phyloP scores from a whole-genome alignment of 2,329 filamentous ascomycete species.

The Penicillium frequentans region DNA sequence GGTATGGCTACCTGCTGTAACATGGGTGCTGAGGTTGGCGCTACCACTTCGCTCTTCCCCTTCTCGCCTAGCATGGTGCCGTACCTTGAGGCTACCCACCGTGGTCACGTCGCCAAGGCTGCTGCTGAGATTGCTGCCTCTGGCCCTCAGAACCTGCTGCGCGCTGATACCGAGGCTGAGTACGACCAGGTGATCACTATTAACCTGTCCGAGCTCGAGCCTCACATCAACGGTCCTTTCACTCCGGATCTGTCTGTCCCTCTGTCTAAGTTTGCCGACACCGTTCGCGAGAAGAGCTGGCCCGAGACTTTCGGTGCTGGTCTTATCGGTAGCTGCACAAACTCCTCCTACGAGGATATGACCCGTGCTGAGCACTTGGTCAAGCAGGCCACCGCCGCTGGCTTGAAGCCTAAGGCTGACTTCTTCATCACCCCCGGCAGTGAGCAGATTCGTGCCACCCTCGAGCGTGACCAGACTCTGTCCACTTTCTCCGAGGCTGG shows the following conservation, averaged over 20 bases:
- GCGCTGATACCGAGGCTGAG: constrained; percentile 83
- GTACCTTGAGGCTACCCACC: constrained; percentile 90
- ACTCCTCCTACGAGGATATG: constrained; percentile 89
- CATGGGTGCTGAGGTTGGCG: constrained; percentile 65
- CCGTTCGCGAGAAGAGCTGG: constrained; percentile 93
- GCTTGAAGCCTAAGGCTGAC: constrained; percentile 86
- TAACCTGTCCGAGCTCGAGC: constrained; percentile 91
- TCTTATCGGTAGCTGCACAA: constrained; percentile 97
- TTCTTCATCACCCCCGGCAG: constrained; percentile 97
- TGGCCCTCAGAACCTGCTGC: constrained; percentile 61
- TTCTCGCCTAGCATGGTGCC: constrained; percentile 99
- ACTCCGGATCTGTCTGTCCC: constrained; percentile 97
- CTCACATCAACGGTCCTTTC: constrained; percentile 98
- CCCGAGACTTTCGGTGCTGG: constrained; percentile 95
- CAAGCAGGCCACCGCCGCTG: constrained; percentile 85
- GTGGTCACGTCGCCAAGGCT: constrained; percentile 86
- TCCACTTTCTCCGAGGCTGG: constrained; percentile 97
- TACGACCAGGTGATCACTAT: constrained; percentile 97
- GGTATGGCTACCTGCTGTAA: constrained; percentile 82
- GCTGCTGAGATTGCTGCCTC: constrained; percentile 73
- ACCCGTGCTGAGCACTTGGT: constrained; percentile 88
- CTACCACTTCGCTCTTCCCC: constrained; percentile 92
- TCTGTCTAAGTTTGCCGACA: constrained; percentile 95
- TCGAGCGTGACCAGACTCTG: constrained; percentile 84
- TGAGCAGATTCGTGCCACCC: constrained; percentile 94